Base-by-base conservation (phyloP, 2,329 filamentous ascomycete genomes). In the Allantophomopsis cytisporea region DNA sequence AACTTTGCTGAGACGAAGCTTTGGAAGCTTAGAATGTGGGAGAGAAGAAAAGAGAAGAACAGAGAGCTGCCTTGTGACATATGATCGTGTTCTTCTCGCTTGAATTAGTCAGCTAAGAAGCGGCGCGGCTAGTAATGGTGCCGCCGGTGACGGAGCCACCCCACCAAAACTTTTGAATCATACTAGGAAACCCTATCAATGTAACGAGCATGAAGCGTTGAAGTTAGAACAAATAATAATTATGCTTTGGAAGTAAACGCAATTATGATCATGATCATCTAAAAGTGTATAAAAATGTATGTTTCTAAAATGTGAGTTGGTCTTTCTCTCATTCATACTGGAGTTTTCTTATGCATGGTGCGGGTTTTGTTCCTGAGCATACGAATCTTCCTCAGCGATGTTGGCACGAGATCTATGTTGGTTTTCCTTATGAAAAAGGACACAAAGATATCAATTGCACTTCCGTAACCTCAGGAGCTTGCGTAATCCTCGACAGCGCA, bases 401-500 rank as follows among this genome's bases (percentile, higher is more conserved):
- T 66, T 41, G 69, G 69, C 44, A 64, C 52, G 57, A 64, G 31
- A 70, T 76, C 48, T 71, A 70, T 42, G 70, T 77, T 52, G 67
- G 67, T 69, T 58, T 42, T 60, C 45, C 37, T 23, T 21, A 32
- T n/a, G 8, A 12, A 28, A 28, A 28, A 8, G 18, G 31, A 18
- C 4, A 18, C 5, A 5, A 21, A 28, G 13, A 15, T 14, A 28
- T 15, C 18, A 17, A 5, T 11, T 37, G 10, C 15, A 16, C 13
- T 38, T 23, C 36, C 13, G 31, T 28, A 8, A 28, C 23, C 23
- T 28, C 7, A 28, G 3, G 5, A 85, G 84, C 87, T 52, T 94
- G 86, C 72, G 71, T 87, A 59, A 89, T 83, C 35, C 71, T 94
- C 41, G 75, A 80, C 52, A 75, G 67, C 39, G 86, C 88, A 42